These are phyloP conservation scores for Seiridium cupressi DNA, from an alignment of 2,329 filamentous ascomycete genomes.

Conservation along the genomic window DNA sequence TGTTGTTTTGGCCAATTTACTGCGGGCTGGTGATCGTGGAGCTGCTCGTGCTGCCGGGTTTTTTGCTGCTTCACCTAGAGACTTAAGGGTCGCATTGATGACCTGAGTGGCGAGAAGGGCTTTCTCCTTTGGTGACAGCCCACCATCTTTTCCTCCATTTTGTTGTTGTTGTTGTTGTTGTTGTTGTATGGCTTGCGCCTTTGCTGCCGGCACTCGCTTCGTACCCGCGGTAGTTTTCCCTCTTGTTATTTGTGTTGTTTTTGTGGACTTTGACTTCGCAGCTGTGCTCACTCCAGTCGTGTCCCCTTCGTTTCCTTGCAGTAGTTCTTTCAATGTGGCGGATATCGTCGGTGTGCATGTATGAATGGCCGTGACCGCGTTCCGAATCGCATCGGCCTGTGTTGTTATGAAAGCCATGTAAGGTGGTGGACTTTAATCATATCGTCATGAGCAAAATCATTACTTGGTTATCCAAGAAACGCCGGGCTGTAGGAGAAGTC, in stretches of 20 bases:
- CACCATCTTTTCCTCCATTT: constrained; percentile 33
- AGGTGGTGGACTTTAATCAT: constrained; percentile 24
- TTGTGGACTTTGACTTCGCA: constrained; percentile 26
- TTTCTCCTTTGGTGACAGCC: constrained; percentile 57
- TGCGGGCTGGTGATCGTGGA: constrained; percentile 28
- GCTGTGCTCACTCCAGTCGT: constrained; percentile 26
- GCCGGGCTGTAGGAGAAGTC: neutral
- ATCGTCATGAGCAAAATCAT: constrained; percentile 19
- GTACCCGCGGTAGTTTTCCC: constrained; percentile 11
- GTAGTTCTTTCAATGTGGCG: constrained; percentile 45
- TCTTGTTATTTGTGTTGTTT: constrained; percentile 16
- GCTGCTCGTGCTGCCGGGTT: constrained; percentile 31
- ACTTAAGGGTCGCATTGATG: constrained; percentile 68
- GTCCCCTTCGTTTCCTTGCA: constrained; percentile 28
- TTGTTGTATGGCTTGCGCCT: constrained; percentile 15
- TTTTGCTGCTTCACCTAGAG: constrained; percentile 66
- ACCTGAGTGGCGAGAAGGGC: constrained; percentile 70
- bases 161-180: constrained; percentile 14
- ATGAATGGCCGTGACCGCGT: constrained; percentile 48
- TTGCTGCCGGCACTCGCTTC: constrained; percentile 5
- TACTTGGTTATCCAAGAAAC: constrained; percentile 16
- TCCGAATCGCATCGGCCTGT: constrained; percentile 50
- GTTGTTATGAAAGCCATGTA: constrained; percentile 42
- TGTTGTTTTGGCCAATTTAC: constrained; percentile 34
- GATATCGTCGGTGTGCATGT: constrained; percentile 53